Conservation (phyloP, 2,329 filamentous ascomycete genomes). For the Meredithiella fracta region DNA sequence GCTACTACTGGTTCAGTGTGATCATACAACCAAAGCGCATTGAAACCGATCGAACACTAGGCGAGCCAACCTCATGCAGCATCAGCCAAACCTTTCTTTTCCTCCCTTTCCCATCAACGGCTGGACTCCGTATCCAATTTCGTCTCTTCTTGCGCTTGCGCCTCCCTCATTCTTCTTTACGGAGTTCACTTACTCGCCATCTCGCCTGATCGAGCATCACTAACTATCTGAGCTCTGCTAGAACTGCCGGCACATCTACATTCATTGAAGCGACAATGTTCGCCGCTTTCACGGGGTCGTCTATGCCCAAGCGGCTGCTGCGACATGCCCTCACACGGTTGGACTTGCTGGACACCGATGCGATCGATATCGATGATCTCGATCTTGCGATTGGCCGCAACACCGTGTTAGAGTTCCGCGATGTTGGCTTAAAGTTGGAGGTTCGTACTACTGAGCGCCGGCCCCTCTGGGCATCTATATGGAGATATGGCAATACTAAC, state of each 20-base stretch:
- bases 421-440: slow-evolving; percentile 68
- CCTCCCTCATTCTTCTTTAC: neutral
- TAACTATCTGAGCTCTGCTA: neutral
- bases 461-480: neutral
- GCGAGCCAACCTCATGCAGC: neutral
- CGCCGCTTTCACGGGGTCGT: slow-evolving; percentile 46
- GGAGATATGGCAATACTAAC: neutral
- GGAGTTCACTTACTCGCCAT: neutral
- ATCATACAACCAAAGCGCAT: neutral
- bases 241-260: neutral
- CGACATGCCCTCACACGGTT: slow-evolving; percentile 71
- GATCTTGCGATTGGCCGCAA: slow-evolving; percentile 70
- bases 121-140: neutral
- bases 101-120: neutral
- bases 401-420: slow-evolving; percentile 68
- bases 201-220: slow-evolving; percentile 1
- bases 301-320: slow-evolving; percentile 76
- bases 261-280: slow-evolving; percentile 32
- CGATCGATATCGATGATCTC: slow-evolving; percentile 69
- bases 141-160: neutral
- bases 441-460: slow-evolving; percentile 20
- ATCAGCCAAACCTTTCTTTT: neutral
- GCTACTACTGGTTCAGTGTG: neutral
- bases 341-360: slow-evolving; percentile 75
- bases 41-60: neutral